Conservation (phyloP, 768 basidiomycete genomes). For the Mycena alexandri region DNA sequence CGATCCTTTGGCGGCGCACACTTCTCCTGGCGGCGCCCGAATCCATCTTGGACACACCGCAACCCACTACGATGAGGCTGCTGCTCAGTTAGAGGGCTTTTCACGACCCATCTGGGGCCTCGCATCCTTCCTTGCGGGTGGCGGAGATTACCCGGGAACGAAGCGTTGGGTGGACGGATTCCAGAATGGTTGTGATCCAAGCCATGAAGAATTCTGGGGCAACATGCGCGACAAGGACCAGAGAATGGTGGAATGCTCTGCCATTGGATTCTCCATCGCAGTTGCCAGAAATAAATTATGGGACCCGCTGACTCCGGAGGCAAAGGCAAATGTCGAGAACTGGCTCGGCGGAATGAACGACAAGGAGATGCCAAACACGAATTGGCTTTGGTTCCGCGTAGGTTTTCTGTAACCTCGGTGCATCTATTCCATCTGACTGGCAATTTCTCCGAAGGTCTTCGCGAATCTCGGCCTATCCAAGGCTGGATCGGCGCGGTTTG, state of each 20-base stretch:
- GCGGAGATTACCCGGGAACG: slow-evolving; percentile 68
- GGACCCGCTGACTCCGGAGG: slow-evolving; percentile 66
- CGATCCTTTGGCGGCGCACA: slow-evolving; percentile 75
- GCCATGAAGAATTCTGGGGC: slow-evolving; percentile 81
- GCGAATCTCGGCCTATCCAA: slow-evolving; percentile 79
- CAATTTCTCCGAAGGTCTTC: slow-evolving; percentile 63
- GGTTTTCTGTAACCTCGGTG: slow-evolving; percentile 37
- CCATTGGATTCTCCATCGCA: slow-evolving; percentile 79
- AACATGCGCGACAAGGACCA: slow-evolving; percentile 81
- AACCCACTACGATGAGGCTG: slow-evolving; percentile 79
- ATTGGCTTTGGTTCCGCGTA: slow-evolving; percentile 88
- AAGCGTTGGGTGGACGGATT: slow-evolving; percentile 77
- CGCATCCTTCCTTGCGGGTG: slow-evolving; percentile 74
- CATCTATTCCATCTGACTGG: slow-evolving; percentile 10
- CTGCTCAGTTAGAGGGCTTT: slow-evolving; percentile 83
- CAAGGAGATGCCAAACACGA: slow-evolving; percentile 87
- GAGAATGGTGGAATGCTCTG: slow-evolving; percentile 86
- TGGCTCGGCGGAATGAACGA: slow-evolving; percentile 86
- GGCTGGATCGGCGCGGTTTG: slow-evolving; percentile 69
- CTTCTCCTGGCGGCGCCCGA: slow-evolving; percentile 79
- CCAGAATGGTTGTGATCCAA: slow-evolving; percentile 75
- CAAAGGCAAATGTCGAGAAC: slow-evolving; percentile 68
- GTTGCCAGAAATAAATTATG: slow-evolving; percentile 75
- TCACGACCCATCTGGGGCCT: slow-evolving; percentile 84
- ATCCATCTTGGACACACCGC: slow-evolving; percentile 77